Percentiles rank a stretch among this genome's conserved stretches.
Conservation (phyloP, 1,284 basidiomycete genomes). For the Calocybe gambosa region DNA sequence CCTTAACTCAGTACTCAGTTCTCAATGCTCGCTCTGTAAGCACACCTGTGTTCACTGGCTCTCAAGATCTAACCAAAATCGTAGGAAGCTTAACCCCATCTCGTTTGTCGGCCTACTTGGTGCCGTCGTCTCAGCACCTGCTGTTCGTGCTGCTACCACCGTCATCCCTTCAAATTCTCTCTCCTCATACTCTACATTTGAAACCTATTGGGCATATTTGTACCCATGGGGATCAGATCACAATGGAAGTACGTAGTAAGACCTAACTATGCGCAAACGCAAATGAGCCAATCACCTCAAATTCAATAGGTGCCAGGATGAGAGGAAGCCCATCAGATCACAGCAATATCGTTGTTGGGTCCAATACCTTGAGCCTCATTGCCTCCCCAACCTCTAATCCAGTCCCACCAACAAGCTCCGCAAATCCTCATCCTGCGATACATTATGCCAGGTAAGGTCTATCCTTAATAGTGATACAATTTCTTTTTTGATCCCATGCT, state of each 20-base stretch:
- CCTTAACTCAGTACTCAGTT: background rate
- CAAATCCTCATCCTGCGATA: conserved; percentile 33
- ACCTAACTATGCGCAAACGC: background rate
- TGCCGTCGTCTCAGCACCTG: conserved; percentile 1
- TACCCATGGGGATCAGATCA: conserved; percentile 43
- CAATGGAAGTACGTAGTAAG: conserved; percentile 32
- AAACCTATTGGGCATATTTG: conserved; percentile 35
- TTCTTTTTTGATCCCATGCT: background rate
- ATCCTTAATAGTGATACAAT: background rate
- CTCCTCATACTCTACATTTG: conserved; percentile 29
- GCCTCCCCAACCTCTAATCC: conserved; percentile 35
- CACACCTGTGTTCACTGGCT: background rate
- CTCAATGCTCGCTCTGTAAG: conserved; percentile 10
- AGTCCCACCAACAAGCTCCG: conserved; percentile 31
- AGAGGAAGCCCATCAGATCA: conserved; percentile 33
- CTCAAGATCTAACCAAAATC: background rate
- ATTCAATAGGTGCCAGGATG: conserved; percentile 34
- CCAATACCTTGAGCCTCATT: conserved; percentile 33
- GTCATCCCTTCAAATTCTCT: conserved; percentile 36
- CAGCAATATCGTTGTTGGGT: conserved; percentile 30
- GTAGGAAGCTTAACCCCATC: conserved; percentile 3
- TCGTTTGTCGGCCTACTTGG: conserved; percentile 3
- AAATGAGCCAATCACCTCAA: background rate
- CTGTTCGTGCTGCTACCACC: conserved; percentile 27
- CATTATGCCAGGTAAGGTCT: conserved; percentile 30